Conservation (phyloP, 2,329 filamentous ascomycete genomes). For the Colletotrichum gloeosporioides region DNA sequence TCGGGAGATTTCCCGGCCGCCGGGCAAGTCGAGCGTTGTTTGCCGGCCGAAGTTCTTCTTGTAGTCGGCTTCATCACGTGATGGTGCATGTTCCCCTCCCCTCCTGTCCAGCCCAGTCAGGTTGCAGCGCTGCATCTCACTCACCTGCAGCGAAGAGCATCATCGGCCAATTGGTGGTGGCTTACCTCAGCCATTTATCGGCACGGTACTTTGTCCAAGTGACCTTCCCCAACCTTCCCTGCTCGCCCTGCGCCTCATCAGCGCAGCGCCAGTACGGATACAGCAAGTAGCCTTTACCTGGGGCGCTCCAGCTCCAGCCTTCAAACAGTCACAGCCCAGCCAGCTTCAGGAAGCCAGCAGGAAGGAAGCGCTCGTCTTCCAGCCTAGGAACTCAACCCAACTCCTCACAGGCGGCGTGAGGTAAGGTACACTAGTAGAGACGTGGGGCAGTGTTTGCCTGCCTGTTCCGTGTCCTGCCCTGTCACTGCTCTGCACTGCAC, state of each 20-base stretch:
- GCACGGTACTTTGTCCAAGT: constrained; percentile 9
- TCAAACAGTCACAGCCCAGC: neutral
- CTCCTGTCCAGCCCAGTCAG: neutral
- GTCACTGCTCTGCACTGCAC: neutral
- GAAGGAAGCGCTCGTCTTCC: neutral
- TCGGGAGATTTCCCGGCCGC: neutral
- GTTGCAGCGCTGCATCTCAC: neutral
- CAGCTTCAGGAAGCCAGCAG: neutral
- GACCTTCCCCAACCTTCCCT: neutral
- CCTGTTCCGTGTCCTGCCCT: neutral
- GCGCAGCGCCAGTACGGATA: neutral
- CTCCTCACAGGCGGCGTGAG: neutral
- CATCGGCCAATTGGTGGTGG: neutral
- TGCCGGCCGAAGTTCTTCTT: neutral
- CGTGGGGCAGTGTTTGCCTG: constrained; percentile 11
- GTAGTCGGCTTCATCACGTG: neutral
- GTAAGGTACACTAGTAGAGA: neutral
- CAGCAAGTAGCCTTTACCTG: neutral
- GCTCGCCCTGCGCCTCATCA: constrained; percentile 4
- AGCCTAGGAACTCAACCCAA: neutral
- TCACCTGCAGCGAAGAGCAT: neutral
- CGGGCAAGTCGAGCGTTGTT: neutral
- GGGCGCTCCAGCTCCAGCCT: neutral
- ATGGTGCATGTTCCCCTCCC: neutral
- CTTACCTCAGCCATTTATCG: constrained; percentile 8